Evolutionary conservation across 345 rosid genomes (phyloP).

Genomic region (Turnera subulata): DNA sequence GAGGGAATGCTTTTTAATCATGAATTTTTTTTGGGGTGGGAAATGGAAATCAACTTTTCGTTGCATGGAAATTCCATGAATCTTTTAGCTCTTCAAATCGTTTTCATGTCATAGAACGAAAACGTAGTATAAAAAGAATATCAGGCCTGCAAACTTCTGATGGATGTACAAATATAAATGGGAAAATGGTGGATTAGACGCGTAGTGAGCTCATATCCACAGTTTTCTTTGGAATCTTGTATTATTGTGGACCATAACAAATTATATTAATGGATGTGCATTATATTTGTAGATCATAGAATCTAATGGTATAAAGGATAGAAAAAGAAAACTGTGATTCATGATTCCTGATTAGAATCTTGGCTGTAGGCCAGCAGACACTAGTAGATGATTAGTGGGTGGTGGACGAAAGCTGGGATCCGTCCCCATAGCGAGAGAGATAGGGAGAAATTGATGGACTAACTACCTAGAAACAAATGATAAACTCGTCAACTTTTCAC

Average conservation of each 20-base stretch:
- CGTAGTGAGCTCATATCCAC: not conserved
- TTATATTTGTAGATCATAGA: slow-evolving; percentile 16
- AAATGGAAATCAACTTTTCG: too few species aligned
- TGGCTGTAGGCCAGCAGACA: slow-evolving; percentile 11
- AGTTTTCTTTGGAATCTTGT: slow-evolving; percentile 11
- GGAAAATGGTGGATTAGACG: too few species aligned
- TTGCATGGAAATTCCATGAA: too few species aligned
- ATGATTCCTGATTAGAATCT: slow-evolving; percentile 14
- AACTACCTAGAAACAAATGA: not conserved
- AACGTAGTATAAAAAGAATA: too few species aligned
- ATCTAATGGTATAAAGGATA: slow-evolving; percentile 4
- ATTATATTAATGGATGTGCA: not conserved
- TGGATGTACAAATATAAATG: too few species aligned
- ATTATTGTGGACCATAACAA: not conserved
- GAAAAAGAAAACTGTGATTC: not conserved
- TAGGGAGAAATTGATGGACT: slow-evolving; percentile 13
- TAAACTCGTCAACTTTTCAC: too few species aligned
- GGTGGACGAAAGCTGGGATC: slow-evolving; percentile 46
- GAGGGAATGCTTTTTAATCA: too few species aligned
- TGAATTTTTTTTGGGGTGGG: too few species aligned
- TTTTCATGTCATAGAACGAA: too few species aligned
- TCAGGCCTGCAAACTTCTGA: too few species aligned
- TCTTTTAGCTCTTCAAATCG: too few species aligned
- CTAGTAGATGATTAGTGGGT: not conserved
- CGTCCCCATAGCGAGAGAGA: too few species aligned